A percentile compares a stretch with the other conserved stretches of the same genome.
Conservation (phyloP, 768 basidiomycete species). For the Russula ochroleuca region DNA sequence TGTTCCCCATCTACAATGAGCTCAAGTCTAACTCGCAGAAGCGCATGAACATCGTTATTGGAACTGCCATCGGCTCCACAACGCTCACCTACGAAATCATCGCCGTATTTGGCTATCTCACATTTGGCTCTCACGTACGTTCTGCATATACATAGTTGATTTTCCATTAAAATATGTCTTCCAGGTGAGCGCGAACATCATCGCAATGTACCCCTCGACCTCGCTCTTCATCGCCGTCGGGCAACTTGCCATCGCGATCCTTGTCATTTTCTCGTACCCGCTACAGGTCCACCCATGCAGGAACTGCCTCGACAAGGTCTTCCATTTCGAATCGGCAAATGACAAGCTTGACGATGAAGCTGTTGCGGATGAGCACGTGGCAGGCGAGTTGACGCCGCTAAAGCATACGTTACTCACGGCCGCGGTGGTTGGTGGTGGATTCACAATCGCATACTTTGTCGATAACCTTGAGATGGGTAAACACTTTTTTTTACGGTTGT, state of each 20-base stretch:
- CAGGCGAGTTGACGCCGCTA: constrained; percentile 60
- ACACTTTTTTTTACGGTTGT: neutral
- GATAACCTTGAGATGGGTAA: constrained; percentile 72
- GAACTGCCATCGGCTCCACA: constrained; percentile 80
- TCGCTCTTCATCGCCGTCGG: constrained; percentile 91
- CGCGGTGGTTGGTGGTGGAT: constrained; percentile 59
- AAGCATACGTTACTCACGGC: constrained; percentile 70
- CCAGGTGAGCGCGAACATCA: constrained; percentile 86
- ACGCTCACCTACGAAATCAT: constrained; percentile 85
- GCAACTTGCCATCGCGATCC: constrained; percentile 84
- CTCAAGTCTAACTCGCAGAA: constrained; percentile 72
- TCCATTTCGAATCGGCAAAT: constrained; percentile 42
- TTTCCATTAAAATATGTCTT: neutral
- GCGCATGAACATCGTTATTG: constrained; percentile 85
- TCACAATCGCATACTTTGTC: constrained; percentile 72
- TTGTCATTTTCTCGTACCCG: constrained; percentile 92
- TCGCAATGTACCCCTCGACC: constrained; percentile 90
- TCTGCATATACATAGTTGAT: neutral
- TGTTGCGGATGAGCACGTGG: constrained; percentile 47
- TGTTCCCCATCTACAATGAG: constrained; percentile 95
- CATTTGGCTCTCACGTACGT: constrained; percentile 80
- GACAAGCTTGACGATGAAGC: constrained; percentile 42
- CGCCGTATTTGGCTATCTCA: constrained; percentile 84
- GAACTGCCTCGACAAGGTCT: constrained; percentile 88
- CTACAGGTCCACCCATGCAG: constrained; percentile 93